A percentile compares a stretch with the other conserved stretches of the same genome.
Conservation (phyloP, 2,329 filamentous ascomycete genomes). For the Colletotrichum paranaense region DNA sequence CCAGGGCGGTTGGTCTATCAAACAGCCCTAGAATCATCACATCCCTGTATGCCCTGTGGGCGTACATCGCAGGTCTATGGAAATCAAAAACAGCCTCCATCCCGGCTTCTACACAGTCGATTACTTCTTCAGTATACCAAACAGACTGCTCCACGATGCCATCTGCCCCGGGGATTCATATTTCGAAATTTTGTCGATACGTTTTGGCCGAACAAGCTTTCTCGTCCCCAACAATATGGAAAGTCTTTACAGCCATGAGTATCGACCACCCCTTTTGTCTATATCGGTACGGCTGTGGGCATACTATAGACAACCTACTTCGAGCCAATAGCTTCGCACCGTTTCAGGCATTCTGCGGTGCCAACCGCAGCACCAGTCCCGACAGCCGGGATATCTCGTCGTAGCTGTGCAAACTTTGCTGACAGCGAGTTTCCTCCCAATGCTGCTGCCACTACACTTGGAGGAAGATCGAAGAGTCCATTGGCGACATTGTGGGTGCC, state of each 20-base stretch:
- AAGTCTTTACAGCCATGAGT: neutral
- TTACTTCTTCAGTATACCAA: neutral
- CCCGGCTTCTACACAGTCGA: neutral
- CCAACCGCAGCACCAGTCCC: conserved; percentile 37
- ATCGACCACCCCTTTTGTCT: too few relatives aligned
- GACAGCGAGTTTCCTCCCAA: conserved; percentile 46
- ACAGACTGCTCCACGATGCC: neutral
- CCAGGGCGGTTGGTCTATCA: neutral
- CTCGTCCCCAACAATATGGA: neutral
- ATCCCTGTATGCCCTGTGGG: neutral
- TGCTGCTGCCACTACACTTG: conserved; percentile 54
- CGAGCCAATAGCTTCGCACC: conserved; percentile 21
- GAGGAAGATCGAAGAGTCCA: conserved; percentile 52
- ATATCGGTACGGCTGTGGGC: neutral
- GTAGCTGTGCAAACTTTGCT: conserved; percentile 39
- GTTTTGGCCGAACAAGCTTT: neutral
- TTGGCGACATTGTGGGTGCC: conserved; percentile 62
- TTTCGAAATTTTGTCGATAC: neutral
- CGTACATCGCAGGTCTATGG: neutral
- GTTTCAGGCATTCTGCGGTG: conserved; percentile 31
- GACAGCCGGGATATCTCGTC: conserved; percentile 34
- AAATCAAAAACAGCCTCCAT: neutral
- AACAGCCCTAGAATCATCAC: neutral
- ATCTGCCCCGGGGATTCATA: neutral
- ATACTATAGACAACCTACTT: conserved; percentile 8